phyloP scores from a whole-genome alignment of 108 stramenopile species.

The Cyclotella baltica region DNA sequence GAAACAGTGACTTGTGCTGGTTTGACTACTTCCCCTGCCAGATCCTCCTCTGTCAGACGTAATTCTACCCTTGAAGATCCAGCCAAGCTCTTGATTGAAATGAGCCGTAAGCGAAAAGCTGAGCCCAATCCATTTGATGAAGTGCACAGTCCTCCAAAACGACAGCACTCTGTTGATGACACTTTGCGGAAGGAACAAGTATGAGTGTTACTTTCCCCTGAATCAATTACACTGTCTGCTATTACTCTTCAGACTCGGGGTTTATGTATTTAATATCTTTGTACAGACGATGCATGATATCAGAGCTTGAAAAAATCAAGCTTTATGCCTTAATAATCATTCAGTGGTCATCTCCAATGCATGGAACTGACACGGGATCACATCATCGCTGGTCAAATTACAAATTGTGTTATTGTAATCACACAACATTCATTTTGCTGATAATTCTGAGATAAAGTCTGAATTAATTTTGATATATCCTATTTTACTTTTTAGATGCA shows the following conservation, averaged over 20 bases:
- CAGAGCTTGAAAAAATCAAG: neutral
- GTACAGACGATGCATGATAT: neutral
- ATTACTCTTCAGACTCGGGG: neutral
- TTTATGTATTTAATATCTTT: neutral
- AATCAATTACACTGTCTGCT: conserved; percentile 1
- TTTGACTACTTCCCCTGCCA: conserved; percentile 25
- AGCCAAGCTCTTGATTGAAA: neutral
- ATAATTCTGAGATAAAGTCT: too few species aligned
- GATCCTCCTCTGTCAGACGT: neutral
- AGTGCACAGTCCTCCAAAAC: conserved; percentile 5
- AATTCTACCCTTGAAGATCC: conserved; percentile 7
- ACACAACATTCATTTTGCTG: conserved; percentile 11
- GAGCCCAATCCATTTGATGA: conserved; percentile 13
- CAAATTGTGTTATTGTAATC: conserved; percentile 15
- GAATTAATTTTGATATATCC: too few species aligned
- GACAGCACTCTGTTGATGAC: neutral
- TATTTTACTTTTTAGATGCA: too few species aligned
- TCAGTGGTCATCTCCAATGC: neutral
- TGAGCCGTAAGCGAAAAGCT: conserved; percentile 32
- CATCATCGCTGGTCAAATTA: neutral
- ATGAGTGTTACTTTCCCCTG: neutral
- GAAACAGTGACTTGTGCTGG: conserved; percentile 34
- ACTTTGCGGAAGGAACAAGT: neutral
- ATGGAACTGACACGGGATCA: conserved; percentile 7
- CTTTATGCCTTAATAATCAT: neutral